A percentile compares a stretch with the other conserved stretches of the same genome.
These are phyloP conservation scores for Trametes coccinea DNA, from an alignment of 768 basidiomycete species.

Conservation along the genomic window DNA sequence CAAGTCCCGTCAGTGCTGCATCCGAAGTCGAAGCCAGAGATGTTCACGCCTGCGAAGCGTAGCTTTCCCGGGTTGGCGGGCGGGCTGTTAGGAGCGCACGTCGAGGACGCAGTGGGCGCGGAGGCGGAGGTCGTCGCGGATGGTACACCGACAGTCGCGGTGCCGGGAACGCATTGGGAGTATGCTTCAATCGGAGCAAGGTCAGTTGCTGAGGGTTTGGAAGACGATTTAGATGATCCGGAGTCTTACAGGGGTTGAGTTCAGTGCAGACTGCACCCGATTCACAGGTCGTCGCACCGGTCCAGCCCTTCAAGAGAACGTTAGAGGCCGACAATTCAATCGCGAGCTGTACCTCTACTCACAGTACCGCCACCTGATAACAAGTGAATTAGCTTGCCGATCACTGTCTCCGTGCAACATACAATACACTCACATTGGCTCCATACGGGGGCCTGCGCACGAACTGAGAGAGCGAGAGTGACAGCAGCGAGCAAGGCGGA, in stretches of 20 bases:
- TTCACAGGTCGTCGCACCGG: slow-evolving; percentile 32
- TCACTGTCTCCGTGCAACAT: no score
- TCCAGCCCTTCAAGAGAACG: slow-evolving; percentile 21
- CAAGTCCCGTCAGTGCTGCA: slow-evolving; percentile 45
- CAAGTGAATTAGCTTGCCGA: background rate
- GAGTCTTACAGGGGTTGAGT: slow-evolving; percentile 28
- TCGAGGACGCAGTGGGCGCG: background rate
- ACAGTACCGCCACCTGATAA: slow-evolving; percentile 12
- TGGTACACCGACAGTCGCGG: slow-evolving; percentile 20
- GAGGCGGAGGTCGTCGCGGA: slow-evolving; percentile 16
- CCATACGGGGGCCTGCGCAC: slow-evolving; percentile 18
- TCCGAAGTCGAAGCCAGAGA: slow-evolving; percentile 38
- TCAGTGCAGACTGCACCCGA: slow-evolving; percentile 31
- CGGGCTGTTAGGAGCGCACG: slow-evolving; percentile 9
- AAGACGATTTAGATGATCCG: no score
- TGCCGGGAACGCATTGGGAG: slow-evolving; percentile 34
- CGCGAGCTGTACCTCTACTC: slow-evolving; percentile 7
- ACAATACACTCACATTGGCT: slow-evolving; percentile 14
- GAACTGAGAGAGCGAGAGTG: slow-evolving; percentile 16
- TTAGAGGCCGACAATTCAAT: no score
- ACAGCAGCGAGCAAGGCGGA: slow-evolving; percentile 6
- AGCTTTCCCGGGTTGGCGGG: slow-evolving; percentile 27
- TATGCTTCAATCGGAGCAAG: slow-evolving; percentile 25
- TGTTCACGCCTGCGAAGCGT: slow-evolving; percentile 49
- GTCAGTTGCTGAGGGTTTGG: background rate